Conservation (phyloP, 1,284 basidiomycete genomes). For the Rugosomyces carneus region DNA sequence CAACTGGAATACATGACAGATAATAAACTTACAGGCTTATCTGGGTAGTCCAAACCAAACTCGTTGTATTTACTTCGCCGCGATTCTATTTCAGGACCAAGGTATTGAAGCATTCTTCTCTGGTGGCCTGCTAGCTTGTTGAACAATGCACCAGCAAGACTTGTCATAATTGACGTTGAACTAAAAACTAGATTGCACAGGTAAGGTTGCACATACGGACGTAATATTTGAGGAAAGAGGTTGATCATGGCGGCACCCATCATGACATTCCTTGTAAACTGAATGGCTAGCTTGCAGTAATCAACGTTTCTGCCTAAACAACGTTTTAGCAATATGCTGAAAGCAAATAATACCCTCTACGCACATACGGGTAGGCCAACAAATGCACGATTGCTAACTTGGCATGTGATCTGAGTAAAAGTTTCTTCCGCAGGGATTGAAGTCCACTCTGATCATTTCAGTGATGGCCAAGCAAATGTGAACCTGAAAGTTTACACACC, state of each 20-base stretch:
- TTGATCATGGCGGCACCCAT: constrained; percentile 16
- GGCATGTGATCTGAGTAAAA: constrained; percentile 24
- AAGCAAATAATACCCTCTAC: constrained; percentile 11
- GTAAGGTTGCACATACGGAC: constrained; percentile 20
- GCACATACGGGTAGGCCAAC: constrained; percentile 38
- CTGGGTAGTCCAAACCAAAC: constrained; percentile 5
- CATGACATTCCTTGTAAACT: constrained; percentile 17
- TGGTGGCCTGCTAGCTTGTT: constrained; percentile 22
- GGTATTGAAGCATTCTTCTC: constrained; percentile 23
- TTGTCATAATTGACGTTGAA: constrained; percentile 3
- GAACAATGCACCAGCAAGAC: constrained; percentile 16
- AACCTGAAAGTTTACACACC: neutral
- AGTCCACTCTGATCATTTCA: constrained; percentile 15
- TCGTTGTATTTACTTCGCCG: constrained; percentile 17
- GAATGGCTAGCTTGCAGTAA: constrained; percentile 17
- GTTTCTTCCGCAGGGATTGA: constrained; percentile 16
- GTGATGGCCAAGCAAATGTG: neutral
- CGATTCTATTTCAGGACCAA: constrained; percentile 24
- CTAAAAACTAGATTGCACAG: neutral
- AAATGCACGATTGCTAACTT: constrained; percentile 37
- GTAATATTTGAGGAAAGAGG: constrained; percentile 22
- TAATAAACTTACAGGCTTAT: constrained; percentile 7
- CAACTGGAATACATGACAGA: neutral
- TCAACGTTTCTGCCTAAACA: constrained; percentile 17
- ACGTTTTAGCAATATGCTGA: constrained; percentile 4